Evolutionary conservation across 371 early-diverging fungal species (phyloP).

Genomic region (Synchytrium microbalum): DNA sequence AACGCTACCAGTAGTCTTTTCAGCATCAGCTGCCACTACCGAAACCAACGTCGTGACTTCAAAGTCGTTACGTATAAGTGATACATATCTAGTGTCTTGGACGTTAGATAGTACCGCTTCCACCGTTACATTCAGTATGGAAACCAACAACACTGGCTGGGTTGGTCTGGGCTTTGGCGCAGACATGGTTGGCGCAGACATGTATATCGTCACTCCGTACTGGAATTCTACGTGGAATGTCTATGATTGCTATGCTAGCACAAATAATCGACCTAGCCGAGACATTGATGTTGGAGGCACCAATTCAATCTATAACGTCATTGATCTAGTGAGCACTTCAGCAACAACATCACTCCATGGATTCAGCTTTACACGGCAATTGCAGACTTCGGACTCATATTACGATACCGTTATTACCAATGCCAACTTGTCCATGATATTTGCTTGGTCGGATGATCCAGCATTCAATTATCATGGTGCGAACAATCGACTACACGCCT

Average conservation of each 20-base stretch:
- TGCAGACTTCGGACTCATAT: no score
- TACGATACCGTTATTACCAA: no score
- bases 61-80: neutral
- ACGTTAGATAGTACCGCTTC: neutral
- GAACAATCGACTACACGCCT: neutral
- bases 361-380: neutral
- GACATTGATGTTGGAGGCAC: neutral
- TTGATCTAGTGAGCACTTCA: neutral
- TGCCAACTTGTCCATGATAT: neutral
- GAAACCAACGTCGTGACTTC: neutral
- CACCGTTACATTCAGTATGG: conserved; percentile 15
- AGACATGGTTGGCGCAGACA: conserved; percentile 24
- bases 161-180: conserved; percentile 29
- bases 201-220: conserved; percentile 18
- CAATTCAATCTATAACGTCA: neutral
- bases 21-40: neutral
- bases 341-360: neutral
- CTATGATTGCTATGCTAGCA: conserved; percentile 16
- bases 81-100: neutral
- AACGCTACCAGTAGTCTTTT: neutral
- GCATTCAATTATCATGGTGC: conserved; percentile 4
- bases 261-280: neutral
- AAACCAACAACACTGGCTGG: conserved; percentile 26
- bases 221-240: conserved; percentile 15
- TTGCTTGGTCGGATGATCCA: neutral